Conservation (phyloP, 2,329 filamentous ascomycete genomes). For the Calonectria ilicicola region DNA sequence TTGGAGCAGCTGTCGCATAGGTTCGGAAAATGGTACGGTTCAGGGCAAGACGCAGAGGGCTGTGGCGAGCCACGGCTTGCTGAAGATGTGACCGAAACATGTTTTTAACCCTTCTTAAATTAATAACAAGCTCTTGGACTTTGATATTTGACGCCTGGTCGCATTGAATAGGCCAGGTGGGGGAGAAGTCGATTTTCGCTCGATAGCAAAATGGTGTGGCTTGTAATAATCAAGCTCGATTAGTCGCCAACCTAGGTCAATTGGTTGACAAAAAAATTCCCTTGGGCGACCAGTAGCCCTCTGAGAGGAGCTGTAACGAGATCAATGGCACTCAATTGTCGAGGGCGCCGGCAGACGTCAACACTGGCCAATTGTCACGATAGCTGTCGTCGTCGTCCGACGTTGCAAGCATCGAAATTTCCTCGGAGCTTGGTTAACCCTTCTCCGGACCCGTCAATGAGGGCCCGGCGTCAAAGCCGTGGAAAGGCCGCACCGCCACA, state of each 20-base stretch:
- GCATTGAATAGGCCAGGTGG: conserved; percentile 30
- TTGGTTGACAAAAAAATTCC: conserved; percentile 21
- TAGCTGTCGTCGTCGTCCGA: conserved; percentile 28
- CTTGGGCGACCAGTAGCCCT: conserved; percentile 23
- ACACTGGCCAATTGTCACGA: conserved; percentile 31
- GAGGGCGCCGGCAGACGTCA: conserved; percentile 26
- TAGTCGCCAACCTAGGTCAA: conserved; percentile 7
- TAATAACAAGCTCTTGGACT: background rate
- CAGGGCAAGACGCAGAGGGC: conserved; percentile 44
- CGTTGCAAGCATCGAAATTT: conserved; percentile 41
- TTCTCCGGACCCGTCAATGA: conserved; percentile 29
- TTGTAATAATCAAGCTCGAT: conserved; percentile 26
- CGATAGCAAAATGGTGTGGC: conserved; percentile 25
- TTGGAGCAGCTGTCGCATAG: conserved; percentile 46
- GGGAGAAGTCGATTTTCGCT: conserved; percentile 28
- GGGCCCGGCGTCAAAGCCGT: background rate
- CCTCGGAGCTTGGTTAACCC: conserved; percentile 43
- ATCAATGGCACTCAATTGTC: conserved; percentile 28
- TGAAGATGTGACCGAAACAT: conserved; percentile 49
- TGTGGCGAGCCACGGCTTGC: conserved; percentile 44
- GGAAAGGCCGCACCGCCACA: conserved; percentile 38
- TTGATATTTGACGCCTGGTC: conserved; percentile 12
- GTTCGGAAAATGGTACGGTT: conserved; percentile 42
- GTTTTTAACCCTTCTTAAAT: conserved; percentile 4
- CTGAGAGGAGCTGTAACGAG: conserved; percentile 7